phyloP scores from a whole-genome alignment of 2,329 filamentous ascomycete species.

The Penicillium sp. region DNA sequence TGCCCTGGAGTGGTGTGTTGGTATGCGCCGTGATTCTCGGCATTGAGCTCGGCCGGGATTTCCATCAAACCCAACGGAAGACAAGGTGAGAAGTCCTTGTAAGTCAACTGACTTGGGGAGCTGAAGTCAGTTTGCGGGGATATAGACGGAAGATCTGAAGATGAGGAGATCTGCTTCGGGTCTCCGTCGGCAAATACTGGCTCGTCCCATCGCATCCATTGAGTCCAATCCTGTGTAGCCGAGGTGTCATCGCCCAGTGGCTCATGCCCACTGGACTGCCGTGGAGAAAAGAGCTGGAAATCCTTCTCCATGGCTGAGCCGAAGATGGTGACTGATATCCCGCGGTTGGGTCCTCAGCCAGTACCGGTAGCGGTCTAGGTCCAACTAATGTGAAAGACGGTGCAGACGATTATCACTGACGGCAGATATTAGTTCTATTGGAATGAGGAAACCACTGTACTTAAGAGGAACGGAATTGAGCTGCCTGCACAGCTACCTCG shows the following conservation, averaged over 20 bases:
- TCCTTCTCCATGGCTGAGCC: slow-evolving; percentile 30
- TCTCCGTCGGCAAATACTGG: slow-evolving; percentile 30
- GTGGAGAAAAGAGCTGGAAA: slow-evolving; percentile 35
- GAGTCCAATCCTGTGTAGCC: slow-evolving; percentile 40
- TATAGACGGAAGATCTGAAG: slow-evolving; percentile 25
- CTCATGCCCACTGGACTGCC: slow-evolving; percentile 20
- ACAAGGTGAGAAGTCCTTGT: slow-evolving; percentile 31
- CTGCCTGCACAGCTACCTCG: slow-evolving; percentile 4
- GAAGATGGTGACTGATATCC: slow-evolving; percentile 22
- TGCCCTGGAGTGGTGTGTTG: slow-evolving; percentile 4
- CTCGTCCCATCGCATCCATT: slow-evolving; percentile 48
- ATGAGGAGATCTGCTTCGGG: slow-evolving; percentile 26
- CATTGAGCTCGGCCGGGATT: slow-evolving; percentile 23
- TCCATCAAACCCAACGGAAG: slow-evolving; percentile 32
- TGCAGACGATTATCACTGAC: slow-evolving; percentile 8
- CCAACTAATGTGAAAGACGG: neutral
- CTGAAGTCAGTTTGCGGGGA: slow-evolving; percentile 27
- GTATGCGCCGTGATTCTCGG: neutral
- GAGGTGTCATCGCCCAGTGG: slow-evolving; percentile 11
- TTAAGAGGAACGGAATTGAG: neutral
- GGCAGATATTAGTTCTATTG: neutral
- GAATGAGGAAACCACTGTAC: neutral
- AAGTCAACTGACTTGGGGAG: slow-evolving; percentile 21
- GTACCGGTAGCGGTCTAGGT: neutral
- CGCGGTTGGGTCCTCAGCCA: slow-evolving; percentile 11